Evolutionary conservation across 2,329 filamentous ascomycete species (phyloP).

Genomic region (Lasiodiplodia gonubiensis): DNA sequence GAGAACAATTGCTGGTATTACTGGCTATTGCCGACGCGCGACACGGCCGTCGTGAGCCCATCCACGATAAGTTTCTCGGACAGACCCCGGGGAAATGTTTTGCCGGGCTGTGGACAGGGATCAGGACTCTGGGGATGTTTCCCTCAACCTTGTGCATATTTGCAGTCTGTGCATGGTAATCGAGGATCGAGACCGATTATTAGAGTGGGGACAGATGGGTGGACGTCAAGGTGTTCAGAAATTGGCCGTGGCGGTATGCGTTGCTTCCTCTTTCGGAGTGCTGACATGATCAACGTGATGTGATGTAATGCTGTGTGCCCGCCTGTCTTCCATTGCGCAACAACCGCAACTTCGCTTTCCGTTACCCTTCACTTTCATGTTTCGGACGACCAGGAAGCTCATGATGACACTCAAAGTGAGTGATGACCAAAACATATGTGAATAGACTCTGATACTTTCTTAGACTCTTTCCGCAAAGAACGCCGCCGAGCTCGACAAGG

Average conservation of each 20-base stretch:
- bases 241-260: conserved; percentile 2
- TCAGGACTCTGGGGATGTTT: neutral
- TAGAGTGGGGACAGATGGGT: neutral
- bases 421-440: neutral
- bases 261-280: neutral
- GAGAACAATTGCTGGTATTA: neutral
- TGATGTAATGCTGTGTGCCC: conserved; percentile 41
- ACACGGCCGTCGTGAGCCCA: neutral
- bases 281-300: conserved; percentile 30
- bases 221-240: neutral
- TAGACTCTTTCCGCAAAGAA: conserved; percentile 88
- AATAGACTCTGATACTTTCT: neutral
- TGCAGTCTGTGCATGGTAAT: neutral
- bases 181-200: neutral
- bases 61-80: conserved; percentile 11
- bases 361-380: neutral
- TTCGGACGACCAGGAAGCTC: conserved; percentile 9
- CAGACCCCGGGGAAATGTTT: conserved; percentile 16
- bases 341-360: neutral
- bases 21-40: neutral
- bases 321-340: conserved; percentile 4
- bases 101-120: conserved; percentile 10
- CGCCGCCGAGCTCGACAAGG: conserved; percentile 85
- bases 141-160: too few relatives aligned
- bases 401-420: conserved; percentile 38